A percentile compares a stretch with the other conserved stretches of the same genome.
Conservation (phyloP, 1,139 yeast species). For the Candida sojae region DNA sequence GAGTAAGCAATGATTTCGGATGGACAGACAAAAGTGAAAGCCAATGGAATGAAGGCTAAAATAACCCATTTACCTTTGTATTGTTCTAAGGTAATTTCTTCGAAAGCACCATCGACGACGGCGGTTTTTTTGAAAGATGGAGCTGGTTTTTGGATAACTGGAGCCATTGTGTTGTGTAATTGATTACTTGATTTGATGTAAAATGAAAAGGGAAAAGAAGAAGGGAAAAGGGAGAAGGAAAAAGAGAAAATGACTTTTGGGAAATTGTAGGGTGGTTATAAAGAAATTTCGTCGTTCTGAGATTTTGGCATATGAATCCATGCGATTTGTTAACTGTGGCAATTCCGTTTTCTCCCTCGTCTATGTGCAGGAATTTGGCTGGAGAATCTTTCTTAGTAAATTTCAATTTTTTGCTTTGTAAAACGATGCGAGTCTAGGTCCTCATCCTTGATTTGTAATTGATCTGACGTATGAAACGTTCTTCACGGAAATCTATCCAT, state of each 20-base stretch:
- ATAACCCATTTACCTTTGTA: constrained; percentile 98
- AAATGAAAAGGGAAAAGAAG: not conserved
- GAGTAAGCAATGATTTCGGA: constrained; percentile 98
- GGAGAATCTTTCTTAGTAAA: not conserved
- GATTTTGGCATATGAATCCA: not conserved
- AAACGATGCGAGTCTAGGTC: not conserved
- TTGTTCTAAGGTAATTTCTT: constrained; percentile 90
- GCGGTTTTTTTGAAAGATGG: constrained; percentile 96
- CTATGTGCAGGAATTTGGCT: not conserved
- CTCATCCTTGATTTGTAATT: not conserved
- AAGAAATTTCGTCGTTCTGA: not conserved
- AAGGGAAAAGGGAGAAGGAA: not conserved
- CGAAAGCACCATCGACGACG: constrained; percentile 92
- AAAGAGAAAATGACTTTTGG: not conserved
- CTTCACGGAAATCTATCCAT: too few relatives aligned
- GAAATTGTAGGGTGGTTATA: too few relatives aligned
- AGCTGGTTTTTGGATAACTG: constrained; percentile 91
- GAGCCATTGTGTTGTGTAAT: constrained; percentile 62
- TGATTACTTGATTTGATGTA: not conserved
- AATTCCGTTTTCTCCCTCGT: not conserved
- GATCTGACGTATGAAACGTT: not conserved
- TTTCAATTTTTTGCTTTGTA: not conserved
- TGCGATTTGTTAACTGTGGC: not conserved
- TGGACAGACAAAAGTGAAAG: constrained; percentile 99
- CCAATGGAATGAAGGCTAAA: constrained; percentile 95